Evolutionary conservation across 2,329 filamentous ascomycete genomes (phyloP).

Genomic region (Diaporthe nobilis): DNA sequence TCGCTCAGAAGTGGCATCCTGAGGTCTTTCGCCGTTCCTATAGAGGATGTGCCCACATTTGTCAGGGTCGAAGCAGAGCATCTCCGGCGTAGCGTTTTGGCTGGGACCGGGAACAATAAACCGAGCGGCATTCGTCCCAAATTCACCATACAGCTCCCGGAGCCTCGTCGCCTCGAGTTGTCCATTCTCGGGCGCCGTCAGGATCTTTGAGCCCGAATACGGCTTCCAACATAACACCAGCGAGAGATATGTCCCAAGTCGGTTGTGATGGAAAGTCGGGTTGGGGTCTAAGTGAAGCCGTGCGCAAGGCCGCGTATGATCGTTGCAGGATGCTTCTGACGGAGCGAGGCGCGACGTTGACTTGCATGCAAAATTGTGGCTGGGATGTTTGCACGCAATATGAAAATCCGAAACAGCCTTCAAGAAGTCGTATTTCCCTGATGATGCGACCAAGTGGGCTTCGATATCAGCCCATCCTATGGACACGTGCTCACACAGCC

Average conservation of each 20-base stretch:
- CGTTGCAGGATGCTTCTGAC: conserved; percentile 4
- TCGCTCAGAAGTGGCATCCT: background rate
- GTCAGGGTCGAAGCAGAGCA: background rate
- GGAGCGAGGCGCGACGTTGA: background rate
- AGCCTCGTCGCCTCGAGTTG: background rate
- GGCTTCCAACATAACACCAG: conserved; percentile 12
- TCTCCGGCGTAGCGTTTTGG: background rate
- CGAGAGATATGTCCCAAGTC: background rate
- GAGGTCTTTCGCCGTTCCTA: background rate
- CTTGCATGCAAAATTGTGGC: background rate
- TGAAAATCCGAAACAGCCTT: background rate
- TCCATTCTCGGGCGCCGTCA: background rate
- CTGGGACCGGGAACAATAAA: background rate
- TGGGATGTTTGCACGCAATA: background rate
- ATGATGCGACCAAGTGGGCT: background rate
- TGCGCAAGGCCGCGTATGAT: conserved; percentile 6
- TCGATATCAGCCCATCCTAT: background rate
- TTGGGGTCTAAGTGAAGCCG: background rate
- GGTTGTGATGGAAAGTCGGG: background rate
- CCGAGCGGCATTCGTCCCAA: background rate
- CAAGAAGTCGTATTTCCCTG: background rate
- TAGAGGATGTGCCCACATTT: background rate
- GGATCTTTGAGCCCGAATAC: background rate
- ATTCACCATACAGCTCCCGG: background rate
- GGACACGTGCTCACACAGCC: background rate